Percentiles rank a stretch among this genome's conserved stretches.
Evolutionary conservation across 257 asterid genomes (phyloP).

Genomic region (Solanum sejunctum): DNA sequence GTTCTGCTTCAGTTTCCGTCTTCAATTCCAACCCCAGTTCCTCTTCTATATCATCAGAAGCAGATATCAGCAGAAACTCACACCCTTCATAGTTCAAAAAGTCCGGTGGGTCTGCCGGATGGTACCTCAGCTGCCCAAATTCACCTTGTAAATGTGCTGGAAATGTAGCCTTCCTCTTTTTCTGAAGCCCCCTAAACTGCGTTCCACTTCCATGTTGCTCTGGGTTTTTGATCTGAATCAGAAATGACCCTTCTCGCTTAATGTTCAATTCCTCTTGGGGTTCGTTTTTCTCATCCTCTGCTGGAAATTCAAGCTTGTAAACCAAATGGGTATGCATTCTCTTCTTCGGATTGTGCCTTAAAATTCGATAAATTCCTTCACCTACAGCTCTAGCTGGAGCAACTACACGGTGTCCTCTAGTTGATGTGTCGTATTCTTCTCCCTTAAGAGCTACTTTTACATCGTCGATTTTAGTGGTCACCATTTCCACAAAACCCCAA

Average conservation of each 20-base stretch:
- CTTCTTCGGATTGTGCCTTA: slow-evolving; percentile 31
- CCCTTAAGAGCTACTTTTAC: slow-evolving; percentile 18
- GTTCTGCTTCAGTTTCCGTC: slow-evolving; percentile 23
- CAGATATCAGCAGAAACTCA: slow-evolving; percentile 62
- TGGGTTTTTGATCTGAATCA: slow-evolving; percentile 59
- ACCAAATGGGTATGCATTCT: slow-evolving; percentile 53
- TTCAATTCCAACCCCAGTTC: slow-evolving; percentile 56
- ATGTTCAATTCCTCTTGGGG: slow-evolving; percentile 50
- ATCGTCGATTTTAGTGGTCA: slow-evolving; percentile 20
- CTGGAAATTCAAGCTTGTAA: slow-evolving; percentile 59
- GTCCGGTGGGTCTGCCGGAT: slow-evolving; percentile 62
- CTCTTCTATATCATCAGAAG: slow-evolving; percentile 50
- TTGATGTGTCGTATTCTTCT: slow-evolving; percentile 21
- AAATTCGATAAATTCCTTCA: slow-evolving; percentile 54
- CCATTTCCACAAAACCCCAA: slow-evolving; percentile 32
- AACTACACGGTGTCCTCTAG: slow-evolving; percentile 18
- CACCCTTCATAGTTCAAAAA: slow-evolving; percentile 71
- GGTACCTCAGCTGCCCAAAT: slow-evolving; percentile 24
- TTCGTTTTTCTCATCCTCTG: slow-evolving; percentile 19
- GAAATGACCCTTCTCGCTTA: slow-evolving; percentile 48
- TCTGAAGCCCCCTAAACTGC: slow-evolving; percentile 30
- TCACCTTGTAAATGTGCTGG: slow-evolving; percentile 55
- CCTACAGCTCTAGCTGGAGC: slow-evolving; percentile 27
- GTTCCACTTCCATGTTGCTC: slow-evolving; percentile 1
- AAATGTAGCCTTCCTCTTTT: slow-evolving; percentile 42